Evolutionary conservation across 2,329 filamentous ascomycete genomes (phyloP).

Genomic region (Colletotrichum sp.): DNA sequence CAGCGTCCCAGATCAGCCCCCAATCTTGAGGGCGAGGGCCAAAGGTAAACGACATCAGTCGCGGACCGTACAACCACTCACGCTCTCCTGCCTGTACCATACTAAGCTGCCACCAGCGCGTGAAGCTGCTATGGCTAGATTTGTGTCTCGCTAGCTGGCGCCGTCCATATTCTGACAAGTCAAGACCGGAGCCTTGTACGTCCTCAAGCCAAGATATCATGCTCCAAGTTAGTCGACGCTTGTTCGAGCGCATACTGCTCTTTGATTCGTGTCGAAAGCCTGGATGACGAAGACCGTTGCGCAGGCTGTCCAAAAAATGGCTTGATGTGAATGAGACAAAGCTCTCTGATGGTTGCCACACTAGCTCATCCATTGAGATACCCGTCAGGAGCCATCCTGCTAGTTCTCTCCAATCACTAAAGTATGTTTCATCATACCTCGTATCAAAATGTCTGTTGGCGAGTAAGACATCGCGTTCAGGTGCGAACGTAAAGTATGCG

Average conservation of each 20-base stretch:
- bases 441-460: no score
- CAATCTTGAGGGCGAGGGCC: neutral
- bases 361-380: neutral
- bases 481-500: neutral
- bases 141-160: neutral
- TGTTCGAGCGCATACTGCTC: neutral
- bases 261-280: neutral
- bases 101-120: neutral
- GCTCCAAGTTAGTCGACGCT: rapidly evolving
- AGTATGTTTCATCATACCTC: neutral
- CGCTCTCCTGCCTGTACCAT: rapidly evolving
- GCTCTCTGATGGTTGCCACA: neutral
- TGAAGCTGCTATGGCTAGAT: rapidly evolving
- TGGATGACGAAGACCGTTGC: rapidly evolving
- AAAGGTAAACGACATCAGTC: neutral
- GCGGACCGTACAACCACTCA: neutral
- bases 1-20: neutral
- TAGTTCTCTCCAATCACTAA: neutral
- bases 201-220: neutral
- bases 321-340: rapidly evolving
- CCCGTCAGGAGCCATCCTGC: neutral
- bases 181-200: neutral
- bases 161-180: neutral
- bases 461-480: no score
- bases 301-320: neutral